Conservation (phyloP, 1,284 basidiomycete species). For the Termitomyces sp. region DNA sequence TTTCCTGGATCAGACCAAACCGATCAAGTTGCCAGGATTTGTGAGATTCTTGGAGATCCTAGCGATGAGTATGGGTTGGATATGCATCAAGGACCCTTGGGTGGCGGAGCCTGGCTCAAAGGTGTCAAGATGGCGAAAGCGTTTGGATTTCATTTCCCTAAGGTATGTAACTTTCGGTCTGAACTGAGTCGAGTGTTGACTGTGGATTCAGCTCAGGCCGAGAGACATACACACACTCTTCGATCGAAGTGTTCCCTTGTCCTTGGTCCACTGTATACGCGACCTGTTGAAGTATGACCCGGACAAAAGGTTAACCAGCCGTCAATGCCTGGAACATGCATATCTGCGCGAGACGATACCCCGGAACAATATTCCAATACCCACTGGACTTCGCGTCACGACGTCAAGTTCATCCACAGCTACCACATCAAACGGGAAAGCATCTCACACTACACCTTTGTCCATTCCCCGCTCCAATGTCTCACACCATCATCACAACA, state of each 20-base stretch:
- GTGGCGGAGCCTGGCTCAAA: slow-evolving; percentile 85
- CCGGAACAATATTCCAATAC: slow-evolving; percentile 63
- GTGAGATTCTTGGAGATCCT: slow-evolving; percentile 91
- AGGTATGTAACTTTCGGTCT: slow-evolving; percentile 43
- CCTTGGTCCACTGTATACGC: slow-evolving; percentile 87
- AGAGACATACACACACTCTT: slow-evolving; percentile 76
- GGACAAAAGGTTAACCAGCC: slow-evolving; percentile 76
- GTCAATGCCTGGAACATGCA: slow-evolving; percentile 82
- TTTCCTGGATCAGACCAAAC: slow-evolving; percentile 97
- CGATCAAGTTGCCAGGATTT: slow-evolving; percentile 90
- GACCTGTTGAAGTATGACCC: slow-evolving; percentile 94
- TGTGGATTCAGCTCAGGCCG: slow-evolving; percentile 59
- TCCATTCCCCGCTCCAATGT: slow-evolving; percentile 49
- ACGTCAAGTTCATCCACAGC: slow-evolving; percentile 29
- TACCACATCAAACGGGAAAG: slow-evolving; percentile 27
- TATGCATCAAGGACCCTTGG: slow-evolving; percentile 61
- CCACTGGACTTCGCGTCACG: slow-evolving; percentile 43
- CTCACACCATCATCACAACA: slow-evolving; percentile 39
- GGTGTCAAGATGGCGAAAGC: slow-evolving; percentile 84
- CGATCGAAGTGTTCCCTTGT: slow-evolving; percentile 71
- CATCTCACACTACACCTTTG: slow-evolving; percentile 37
- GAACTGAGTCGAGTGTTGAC: slow-evolving; percentile 9
- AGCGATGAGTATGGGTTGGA: slow-evolving; percentile 79
- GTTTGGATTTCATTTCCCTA: slow-evolving; percentile 88
- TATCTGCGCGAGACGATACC: slow-evolving; percentile 78